Evolutionary conservation across 225 moss, liverwort and hornwort species (phyloP).

Genomic region (Pleurozium schreberi): DNA sequence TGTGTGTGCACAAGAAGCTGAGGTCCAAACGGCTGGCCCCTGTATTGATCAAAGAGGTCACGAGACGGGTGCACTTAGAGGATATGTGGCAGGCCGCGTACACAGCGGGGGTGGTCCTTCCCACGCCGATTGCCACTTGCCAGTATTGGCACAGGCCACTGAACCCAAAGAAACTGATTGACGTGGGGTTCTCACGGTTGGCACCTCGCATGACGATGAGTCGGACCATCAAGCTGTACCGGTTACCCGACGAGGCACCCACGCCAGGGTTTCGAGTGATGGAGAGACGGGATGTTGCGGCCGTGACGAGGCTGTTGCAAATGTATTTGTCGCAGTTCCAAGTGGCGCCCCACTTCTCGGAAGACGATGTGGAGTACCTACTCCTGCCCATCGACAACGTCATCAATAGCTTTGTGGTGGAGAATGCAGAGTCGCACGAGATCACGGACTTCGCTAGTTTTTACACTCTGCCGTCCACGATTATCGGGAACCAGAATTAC

Average conservation of each 20-base stretch:
- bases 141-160: constrained; percentile 97
- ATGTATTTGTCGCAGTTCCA: constrained; percentile 56
- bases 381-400: constrained; percentile 76
- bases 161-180: constrained; percentile 92
- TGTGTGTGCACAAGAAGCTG: constrained; percentile 95
- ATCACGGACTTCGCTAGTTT: constrained; percentile 92
- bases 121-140: constrained; percentile 91
- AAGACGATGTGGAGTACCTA: constrained; percentile 78
- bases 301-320: constrained; percentile 61
- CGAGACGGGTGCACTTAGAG: constrained; percentile 82
- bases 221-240: constrained; percentile 83
- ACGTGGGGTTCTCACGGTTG: constrained; percentile 88
- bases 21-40: constrained; percentile 89
- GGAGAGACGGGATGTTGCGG: constrained; percentile 72
- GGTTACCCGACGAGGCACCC: constrained; percentile 59
- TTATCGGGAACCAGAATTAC: constrained; percentile 92
- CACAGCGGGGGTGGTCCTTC: constrained; percentile 88
- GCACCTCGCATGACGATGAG: constrained; percentile 98
- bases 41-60: constrained; percentile 89
- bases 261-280: constrained; percentile 80
- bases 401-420: constrained; percentile 86
- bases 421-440: constrained; percentile 64
- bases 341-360: constrained; percentile 67
- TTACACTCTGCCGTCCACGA: constrained; percentile 87
- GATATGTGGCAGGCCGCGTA: constrained; percentile 97